Percentiles rank a stretch among this genome's conserved stretches.
These are phyloP conservation scores for Nelumbo lutea DNA, from an alignment of 164 flowering plant genomes.

Conservation along the genomic window DNA sequence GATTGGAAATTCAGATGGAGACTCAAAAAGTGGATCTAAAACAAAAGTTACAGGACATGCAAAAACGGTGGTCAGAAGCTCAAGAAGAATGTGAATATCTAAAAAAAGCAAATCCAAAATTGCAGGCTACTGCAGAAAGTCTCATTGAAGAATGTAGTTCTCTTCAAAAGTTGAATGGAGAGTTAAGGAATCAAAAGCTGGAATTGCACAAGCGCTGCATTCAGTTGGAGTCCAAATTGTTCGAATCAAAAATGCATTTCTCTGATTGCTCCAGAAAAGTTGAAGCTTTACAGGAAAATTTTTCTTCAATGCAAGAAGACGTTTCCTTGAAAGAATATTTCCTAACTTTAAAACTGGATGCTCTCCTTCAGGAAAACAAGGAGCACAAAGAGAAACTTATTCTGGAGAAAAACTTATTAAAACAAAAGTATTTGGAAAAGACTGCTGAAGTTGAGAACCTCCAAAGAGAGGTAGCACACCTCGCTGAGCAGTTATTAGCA, in stretches of 20 bases:
- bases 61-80: conserved; percentile 36
- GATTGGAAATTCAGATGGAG: conserved; percentile 35
- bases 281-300: conserved; percentile 41
- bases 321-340: conserved; percentile 44
- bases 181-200: conserved; percentile 41
- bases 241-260: conserved; percentile 30
- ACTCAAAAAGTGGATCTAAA: conserved; percentile 28
- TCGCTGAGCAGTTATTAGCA: conserved; percentile 39
- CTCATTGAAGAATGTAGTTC: conserved; percentile 42
- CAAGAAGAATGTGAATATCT: conserved; percentile 51
- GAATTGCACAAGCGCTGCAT: conserved; percentile 45
- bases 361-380: conserved; percentile 42
- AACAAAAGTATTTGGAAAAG: conserved; percentile 43
- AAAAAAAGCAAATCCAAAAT: conserved; percentile 39
- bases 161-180: conserved; percentile 47
- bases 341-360: conserved; percentile 43
- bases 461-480: conserved; percentile 47
- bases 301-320: conserved; percentile 38
- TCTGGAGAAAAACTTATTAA: conserved; percentile 34
- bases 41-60: conserved; percentile 41
- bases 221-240: conserved; percentile 43
- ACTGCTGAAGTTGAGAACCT: conserved; percentile 49
- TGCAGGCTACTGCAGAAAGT: conserved; percentile 43
- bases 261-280: conserved; percentile 37
- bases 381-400: conserved; percentile 40